A percentile compares a stretch with the other conserved stretches of the same genome.
phyloP scores from a whole-genome alignment of 2,329 filamentous ascomycete species.

The Chrysoporthe puriensis region DNA sequence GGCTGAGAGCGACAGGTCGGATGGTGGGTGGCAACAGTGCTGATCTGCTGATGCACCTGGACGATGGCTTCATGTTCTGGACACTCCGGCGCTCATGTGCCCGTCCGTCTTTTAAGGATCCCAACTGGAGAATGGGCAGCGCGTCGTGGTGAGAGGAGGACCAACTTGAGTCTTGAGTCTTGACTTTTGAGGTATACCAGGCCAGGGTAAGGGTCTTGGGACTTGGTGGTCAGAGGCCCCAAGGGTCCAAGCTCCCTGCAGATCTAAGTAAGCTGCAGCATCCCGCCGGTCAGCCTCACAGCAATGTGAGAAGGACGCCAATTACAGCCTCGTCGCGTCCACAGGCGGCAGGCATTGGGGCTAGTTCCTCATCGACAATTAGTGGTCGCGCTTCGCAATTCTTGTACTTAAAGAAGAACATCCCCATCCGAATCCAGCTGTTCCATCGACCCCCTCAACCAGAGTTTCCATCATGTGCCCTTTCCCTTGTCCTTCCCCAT shows the following conservation, averaged over 20 bases:
- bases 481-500: constrained; percentile 9
- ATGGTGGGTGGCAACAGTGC: not conserved
- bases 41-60: not conserved
- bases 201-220: not conserved
- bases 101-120: not conserved
- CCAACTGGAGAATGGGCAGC: not conserved
- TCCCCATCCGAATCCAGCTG: not conserved
- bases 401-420: not conserved
- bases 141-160: not conserved
- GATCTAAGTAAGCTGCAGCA: constrained; percentile 20
- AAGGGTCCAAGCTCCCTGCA: constrained; percentile 6
- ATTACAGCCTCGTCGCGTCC: constrained; percentile 16
- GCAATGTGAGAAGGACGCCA: constrained; percentile 4
- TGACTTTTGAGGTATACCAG: too few relatives aligned
- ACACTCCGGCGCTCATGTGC: not conserved
- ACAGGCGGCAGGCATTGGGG: constrained; percentile 20
- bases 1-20: not conserved
- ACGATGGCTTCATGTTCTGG: not conserved
- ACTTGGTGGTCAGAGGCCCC: not conserved
- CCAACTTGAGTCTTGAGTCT: not conserved
- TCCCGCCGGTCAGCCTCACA: constrained; percentile 16
- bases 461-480: constrained; percentile 11
- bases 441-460: not conserved
- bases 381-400: not conserved
- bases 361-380: constrained; percentile 10